Evolutionary conservation across 805 yeast genomes (phyloP).

Genomic region (Candida andamanensis): DNA sequence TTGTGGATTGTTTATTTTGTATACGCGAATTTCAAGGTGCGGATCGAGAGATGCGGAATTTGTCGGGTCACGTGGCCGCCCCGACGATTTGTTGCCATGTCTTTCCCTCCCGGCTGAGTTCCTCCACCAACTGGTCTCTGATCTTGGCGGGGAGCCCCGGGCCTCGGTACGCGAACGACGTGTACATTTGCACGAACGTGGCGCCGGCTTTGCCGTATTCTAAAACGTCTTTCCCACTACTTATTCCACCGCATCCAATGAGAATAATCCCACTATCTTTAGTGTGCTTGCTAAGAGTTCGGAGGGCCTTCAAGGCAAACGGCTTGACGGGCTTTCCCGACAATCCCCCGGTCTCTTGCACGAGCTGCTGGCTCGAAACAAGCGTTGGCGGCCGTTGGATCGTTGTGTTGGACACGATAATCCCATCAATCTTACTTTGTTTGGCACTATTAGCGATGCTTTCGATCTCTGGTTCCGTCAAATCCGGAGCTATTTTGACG

Average conservation of each 20-base stretch:
- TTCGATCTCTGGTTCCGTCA: conserved; percentile 71
- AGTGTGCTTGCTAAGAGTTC: conserved; percentile 66
- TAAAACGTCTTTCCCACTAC: conserved; percentile 80
- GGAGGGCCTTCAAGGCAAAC: conserved; percentile 65
- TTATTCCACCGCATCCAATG: conserved; percentile 93
- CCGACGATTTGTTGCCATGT: conserved; percentile 74
- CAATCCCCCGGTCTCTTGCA: conserved; percentile 74
- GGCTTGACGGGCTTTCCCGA: conserved; percentile 92
- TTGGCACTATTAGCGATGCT: conserved; percentile 81
- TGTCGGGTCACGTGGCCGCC: neutral
- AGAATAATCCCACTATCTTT: conserved; percentile 70
- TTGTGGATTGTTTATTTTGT: no score
- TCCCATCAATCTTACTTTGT: conserved; percentile 78
- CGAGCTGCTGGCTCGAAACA: conserved; percentile 43
- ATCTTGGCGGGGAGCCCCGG: conserved; percentile 65
- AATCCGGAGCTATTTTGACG: conserved; percentile 93
- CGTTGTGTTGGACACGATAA: conserved; percentile 89
- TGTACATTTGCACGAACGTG: conserved; percentile 77
- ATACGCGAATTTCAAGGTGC: no score
- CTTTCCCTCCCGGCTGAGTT: conserved; percentile 66
- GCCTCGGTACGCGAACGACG: conserved; percentile 88
- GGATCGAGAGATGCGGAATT: neutral
- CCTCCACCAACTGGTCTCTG: conserved; percentile 35
- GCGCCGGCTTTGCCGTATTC: conserved; percentile 96
- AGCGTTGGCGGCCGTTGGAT: conserved; percentile 70